These are phyloP conservation scores for Aphanomyces stellatus DNA, from an alignment of 352 stramenopile species.

Conservation along the genomic window DNA sequence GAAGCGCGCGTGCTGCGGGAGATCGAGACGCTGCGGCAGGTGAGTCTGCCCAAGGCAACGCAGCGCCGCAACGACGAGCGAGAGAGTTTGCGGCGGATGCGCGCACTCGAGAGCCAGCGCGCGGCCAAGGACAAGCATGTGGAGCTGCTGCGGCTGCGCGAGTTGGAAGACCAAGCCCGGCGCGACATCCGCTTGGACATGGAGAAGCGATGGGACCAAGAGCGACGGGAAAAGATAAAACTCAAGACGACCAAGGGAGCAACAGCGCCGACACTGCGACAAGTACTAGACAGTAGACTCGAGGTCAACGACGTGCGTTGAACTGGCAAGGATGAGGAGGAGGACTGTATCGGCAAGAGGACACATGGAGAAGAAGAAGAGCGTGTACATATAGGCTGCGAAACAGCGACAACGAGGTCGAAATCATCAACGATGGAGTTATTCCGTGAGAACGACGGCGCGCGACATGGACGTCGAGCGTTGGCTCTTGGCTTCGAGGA, in stretches of 20 bases:
- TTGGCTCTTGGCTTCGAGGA: neutral
- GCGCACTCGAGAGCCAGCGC: slow-evolving; percentile 34
- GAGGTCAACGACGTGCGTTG: too few species aligned
- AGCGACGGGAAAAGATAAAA: slow-evolving; percentile 26
- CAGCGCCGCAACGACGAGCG: slow-evolving; percentile 27
- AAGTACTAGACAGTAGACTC: too few species aligned
- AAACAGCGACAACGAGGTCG: too few species aligned
- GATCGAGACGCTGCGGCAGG: slow-evolving; percentile 28
- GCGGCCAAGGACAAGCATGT: slow-evolving; percentile 41
- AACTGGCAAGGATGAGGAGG: too few species aligned
- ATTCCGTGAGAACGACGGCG: too few species aligned
- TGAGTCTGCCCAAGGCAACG: slow-evolving; percentile 25
- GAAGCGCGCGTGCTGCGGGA: slow-evolving; percentile 27
- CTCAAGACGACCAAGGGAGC: too few species aligned
- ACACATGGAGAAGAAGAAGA: too few species aligned
- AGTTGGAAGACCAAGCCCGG: slow-evolving; percentile 37
- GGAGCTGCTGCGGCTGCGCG: slow-evolving; percentile 29
- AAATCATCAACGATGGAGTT: too few species aligned
- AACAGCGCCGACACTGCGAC: too few species aligned
- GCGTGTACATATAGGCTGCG: too few species aligned
- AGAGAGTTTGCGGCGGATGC: slow-evolving; percentile 39
- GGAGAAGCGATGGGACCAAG: slow-evolving; percentile 48
- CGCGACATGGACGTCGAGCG: neutral
- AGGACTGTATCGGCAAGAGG: too few species aligned
- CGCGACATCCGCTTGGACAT: slow-evolving; percentile 51